Evolutionary conservation across 257 asterid genomes (phyloP).

Genomic region (Thymus quinquecostatus): DNA sequence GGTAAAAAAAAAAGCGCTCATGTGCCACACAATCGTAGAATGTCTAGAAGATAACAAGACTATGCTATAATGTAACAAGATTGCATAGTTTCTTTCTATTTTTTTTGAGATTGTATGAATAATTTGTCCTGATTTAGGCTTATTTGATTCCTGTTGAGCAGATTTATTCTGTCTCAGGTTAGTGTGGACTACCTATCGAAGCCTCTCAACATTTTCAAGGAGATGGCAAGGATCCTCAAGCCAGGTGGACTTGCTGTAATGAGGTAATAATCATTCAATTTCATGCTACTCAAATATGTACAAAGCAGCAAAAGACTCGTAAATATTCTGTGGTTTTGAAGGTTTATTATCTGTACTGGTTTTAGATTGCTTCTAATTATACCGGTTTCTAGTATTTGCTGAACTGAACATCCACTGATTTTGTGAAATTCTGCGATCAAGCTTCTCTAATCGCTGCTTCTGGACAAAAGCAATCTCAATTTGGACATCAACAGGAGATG

Average conservation of each 20-base stretch:
- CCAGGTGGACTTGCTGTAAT: slow-evolving; percentile 92
- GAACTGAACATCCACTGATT: slow-evolving; percentile 7
- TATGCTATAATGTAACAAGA: background rate
- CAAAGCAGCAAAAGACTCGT: slow-evolving; percentile 1
- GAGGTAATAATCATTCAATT: slow-evolving; percentile 49
- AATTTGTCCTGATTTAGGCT: background rate
- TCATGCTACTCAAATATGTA: slow-evolving; percentile 18
- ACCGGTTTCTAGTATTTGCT: background rate
- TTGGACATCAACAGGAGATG: slow-evolving; percentile 97
- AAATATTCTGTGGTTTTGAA: slow-evolving; percentile 2
- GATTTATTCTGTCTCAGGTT: slow-evolving; percentile 54
- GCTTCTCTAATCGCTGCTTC: slow-evolving; percentile 98
- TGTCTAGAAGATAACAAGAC: background rate
- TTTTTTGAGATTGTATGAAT: background rate
- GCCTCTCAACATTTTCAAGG: slow-evolving; percentile 88
- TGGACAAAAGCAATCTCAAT: slow-evolving; percentile 93
- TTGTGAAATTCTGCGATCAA: slow-evolving; percentile 32
- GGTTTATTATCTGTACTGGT: slow-evolving; percentile 10
- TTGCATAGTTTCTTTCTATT: background rate
- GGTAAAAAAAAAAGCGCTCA: background rate
- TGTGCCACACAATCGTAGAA: background rate
- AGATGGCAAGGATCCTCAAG: slow-evolving; percentile 81
- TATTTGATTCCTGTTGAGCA: background rate
- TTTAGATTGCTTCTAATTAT: slow-evolving; percentile 15
- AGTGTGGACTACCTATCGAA: slow-evolving; percentile 93